Evolutionary conservation across 352 stramenopile genomes (phyloP), one percentile per base, ranked within the genome.

Genomic region (Globisporangium rhizosaccharum): DNA sequence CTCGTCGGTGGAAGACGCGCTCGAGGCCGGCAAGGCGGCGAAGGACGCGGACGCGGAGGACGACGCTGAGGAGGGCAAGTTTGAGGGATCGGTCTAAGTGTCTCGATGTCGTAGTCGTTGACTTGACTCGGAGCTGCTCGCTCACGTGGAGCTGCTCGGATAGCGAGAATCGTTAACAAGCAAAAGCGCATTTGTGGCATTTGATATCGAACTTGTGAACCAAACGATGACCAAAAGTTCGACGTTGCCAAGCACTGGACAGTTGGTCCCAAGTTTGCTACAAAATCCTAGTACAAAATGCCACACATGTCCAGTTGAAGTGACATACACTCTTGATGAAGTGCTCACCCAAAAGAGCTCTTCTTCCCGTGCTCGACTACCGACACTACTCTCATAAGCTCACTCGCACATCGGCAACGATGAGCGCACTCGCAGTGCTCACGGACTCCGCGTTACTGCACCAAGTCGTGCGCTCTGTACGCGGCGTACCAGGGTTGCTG

Each of bases 1-100:
- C 42, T 66, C 60, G 10, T 70, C 63, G 42, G 64, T 71, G 28
- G 72, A 76, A 6, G 71, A 79, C 17, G 60, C 33, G 12, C 51
- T 79, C 18, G 71, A 83, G 51, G 55, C 36, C 2, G 69, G 69
- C 12, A 69, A 57, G 12, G 58, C 68, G 0, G 59, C 65, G 45
- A 73, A 75, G 57, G 68, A 70, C 8, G 59, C 61, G 41, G 65
- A 64, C 46, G 59, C 69, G 23, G 63, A 70, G 8, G 47, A 71
- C 9, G 66, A 56, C 44, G 68, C 73, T 41, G 59, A 63, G 49
- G 73, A 83, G 65, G 74, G 74, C 67, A 81, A 76, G 61, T 84
- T 84, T 30, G 70, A 79, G 28, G 74, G 74, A 50, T 73, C 74
- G 17, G 74, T 77, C 58, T 84, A 76, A 83, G 50, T 41, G 20